phyloP scores from a whole-genome alignment of 257 asterid species.

The Nicotiana benthamiana region DNA sequence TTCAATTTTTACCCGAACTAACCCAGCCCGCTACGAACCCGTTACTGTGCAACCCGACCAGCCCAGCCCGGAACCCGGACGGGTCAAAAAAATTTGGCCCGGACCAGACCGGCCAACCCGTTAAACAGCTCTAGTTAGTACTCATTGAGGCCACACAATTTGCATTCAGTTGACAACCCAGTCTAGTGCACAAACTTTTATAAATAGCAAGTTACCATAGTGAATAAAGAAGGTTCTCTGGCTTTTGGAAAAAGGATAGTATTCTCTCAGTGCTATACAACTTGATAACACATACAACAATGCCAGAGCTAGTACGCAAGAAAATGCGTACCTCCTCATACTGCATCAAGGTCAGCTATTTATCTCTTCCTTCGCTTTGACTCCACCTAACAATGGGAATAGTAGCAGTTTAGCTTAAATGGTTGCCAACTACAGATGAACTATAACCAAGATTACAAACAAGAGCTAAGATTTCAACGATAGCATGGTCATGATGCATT shows the following conservation, averaged over 20 bases:
- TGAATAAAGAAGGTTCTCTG: constrained; percentile 1
- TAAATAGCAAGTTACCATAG: neutral
- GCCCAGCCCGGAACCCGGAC: too few species aligned
- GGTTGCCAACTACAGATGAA: neutral
- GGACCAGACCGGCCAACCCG: too few species aligned
- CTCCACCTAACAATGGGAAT: constrained; percentile 5
- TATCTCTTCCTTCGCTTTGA: constrained; percentile 15
- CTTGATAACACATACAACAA: constrained; percentile 1
- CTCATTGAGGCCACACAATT: neutral
- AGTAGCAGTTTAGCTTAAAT: neutral
- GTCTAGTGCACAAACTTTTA: constrained; percentile 3
- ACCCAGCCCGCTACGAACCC: too few species aligned
- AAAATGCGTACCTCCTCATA: neutral
- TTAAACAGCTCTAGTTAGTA: neutral
- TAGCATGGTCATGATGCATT: neutral
- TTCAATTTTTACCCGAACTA: too few species aligned
- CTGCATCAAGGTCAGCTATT: neutral
- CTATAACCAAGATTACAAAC: neutral
- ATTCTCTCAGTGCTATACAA: constrained; percentile 1
- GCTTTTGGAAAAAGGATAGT: neutral
- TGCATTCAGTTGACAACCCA: constrained; percentile 1
- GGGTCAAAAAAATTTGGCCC: too few species aligned
- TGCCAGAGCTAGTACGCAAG: constrained; percentile 7
- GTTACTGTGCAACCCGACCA: too few species aligned
- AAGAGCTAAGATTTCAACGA: neutral